phyloP scores from a whole-genome alignment of 225 moss, liverwort and hornwort genomes.

The Sphagnum contortum region DNA sequence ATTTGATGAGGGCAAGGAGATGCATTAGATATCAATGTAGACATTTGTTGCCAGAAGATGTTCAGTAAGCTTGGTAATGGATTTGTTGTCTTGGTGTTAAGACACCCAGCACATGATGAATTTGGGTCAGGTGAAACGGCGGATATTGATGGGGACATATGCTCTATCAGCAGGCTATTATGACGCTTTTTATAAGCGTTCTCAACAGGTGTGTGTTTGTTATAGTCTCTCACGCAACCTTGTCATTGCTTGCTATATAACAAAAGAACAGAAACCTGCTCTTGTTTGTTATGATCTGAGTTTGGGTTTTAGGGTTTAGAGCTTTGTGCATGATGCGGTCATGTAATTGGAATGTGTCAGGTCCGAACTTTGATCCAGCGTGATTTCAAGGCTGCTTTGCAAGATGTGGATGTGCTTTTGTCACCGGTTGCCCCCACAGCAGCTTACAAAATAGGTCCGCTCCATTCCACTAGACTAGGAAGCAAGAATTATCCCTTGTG shows the following conservation, averaged over 20 bases:
- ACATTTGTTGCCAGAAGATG: too few relatives aligned
- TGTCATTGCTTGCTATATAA: too few relatives aligned
- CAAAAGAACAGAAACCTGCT: too few relatives aligned
- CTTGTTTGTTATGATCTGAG: too few relatives aligned
- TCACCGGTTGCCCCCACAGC: slow-evolving; percentile 83
- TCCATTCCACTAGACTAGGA: neutral
- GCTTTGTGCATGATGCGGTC: neutral
- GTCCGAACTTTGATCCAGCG: slow-evolving; percentile 78
- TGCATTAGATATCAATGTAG: too few relatives aligned
- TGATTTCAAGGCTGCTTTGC: slow-evolving; percentile 63
- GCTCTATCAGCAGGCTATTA: slow-evolving; percentile 94
- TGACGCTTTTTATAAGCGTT: slow-evolving; percentile 94
- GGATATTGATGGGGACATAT: slow-evolving; percentile 92
- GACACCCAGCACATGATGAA: too few relatives aligned
- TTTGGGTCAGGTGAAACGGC: slow-evolving; percentile 68
- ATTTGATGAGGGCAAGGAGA: too few relatives aligned
- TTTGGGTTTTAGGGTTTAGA: too few relatives aligned
- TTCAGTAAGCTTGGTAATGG: too few relatives aligned
- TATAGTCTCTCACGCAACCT: neutral
- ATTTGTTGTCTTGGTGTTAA: too few relatives aligned
- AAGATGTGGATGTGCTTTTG: slow-evolving; percentile 66
- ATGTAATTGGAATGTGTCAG: slow-evolving; percentile 14
- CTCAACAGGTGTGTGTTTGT: slow-evolving; percentile 60
- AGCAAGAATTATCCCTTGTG: neutral
- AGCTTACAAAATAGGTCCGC: slow-evolving; percentile 69